phyloP scores from a whole-genome alignment of 1,284 basidiomycete genomes.

The Puccinia novopanici region DNA sequence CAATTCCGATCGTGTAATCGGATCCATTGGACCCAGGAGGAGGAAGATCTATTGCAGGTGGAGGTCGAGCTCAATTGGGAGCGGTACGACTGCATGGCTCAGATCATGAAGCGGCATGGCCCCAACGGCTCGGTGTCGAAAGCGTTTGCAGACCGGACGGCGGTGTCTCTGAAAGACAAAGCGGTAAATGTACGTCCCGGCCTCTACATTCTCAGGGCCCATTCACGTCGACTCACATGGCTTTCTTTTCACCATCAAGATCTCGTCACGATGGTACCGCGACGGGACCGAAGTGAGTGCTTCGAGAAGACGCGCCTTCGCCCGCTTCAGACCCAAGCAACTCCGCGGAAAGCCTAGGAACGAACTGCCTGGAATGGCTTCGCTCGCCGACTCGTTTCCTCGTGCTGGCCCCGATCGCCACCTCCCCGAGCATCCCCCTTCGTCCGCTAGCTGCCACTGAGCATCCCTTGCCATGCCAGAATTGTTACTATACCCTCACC shows the following conservation, averaged over 20 bases:
- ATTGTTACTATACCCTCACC: not conserved
- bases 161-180: constrained; percentile 49
- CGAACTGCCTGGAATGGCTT: constrained; percentile 40
- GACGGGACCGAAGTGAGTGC: constrained; percentile 33
- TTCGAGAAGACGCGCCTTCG: constrained; percentile 37
- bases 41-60: constrained; percentile 38
- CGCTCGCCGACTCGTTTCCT: not conserved
- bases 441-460: not conserved
- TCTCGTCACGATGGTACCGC: constrained; percentile 48
- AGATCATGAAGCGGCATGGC: constrained; percentile 49
- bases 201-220: constrained; percentile 2
- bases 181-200: constrained; percentile 39
- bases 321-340: constrained; percentile 47
- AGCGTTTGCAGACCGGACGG: constrained; percentile 43
- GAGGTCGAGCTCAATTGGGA: constrained; percentile 46
- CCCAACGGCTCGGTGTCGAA: constrained; percentile 36
- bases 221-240: not conserved
- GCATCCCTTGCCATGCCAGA: not conserved
- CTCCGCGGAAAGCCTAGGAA: constrained; percentile 30
- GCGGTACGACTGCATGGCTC: constrained; percentile 47
- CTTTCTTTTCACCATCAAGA: constrained; percentile 11
- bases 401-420: not conserved
- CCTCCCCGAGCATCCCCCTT: not conserved
- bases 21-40: constrained; percentile 48
- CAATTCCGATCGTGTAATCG: constrained; percentile 44